These are phyloP conservation scores for Kalanchoe fedtschenkoi DNA, from an alignment of 164 flowering plant genomes.

Conservation along the genomic window DNA sequence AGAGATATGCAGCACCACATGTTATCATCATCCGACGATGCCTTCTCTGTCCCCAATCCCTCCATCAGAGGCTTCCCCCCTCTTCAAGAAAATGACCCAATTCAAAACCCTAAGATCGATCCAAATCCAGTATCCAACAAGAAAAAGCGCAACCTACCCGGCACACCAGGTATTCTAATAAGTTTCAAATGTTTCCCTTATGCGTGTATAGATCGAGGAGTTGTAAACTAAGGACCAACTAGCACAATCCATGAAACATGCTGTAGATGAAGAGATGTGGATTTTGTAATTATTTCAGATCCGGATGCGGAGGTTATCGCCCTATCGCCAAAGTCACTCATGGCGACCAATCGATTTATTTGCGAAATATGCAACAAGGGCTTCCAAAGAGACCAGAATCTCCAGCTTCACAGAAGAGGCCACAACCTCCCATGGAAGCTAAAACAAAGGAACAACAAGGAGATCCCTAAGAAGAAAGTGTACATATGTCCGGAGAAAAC, in stretches of 20 bases:
- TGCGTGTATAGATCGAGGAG: too few species aligned
- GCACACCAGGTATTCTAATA: slow-evolving; percentile 40
- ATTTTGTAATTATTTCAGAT: slow-evolving; percentile 21
- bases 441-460: slow-evolving; percentile 32
- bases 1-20: slow-evolving; percentile 3
- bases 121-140: slow-evolving; percentile 19
- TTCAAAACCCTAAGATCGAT: slow-evolving; percentile 26
- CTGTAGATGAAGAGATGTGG: not conserved
- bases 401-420: slow-evolving; percentile 52
- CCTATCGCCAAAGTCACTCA: slow-evolving; percentile 46
- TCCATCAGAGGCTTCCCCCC: slow-evolving; percentile 5
- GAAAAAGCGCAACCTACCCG: slow-evolving; percentile 50
- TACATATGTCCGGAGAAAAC: slow-evolving; percentile 52
- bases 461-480: slow-evolving; percentile 34
- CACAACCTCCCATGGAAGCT: slow-evolving; percentile 67
- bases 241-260: not conserved
- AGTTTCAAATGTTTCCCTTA: not conserved
- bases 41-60: slow-evolving; percentile 1
- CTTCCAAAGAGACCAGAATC: slow-evolving; percentile 54
- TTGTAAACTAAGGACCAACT: too few species aligned
- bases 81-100: slow-evolving; percentile 17
- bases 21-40: not conserved
- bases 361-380: slow-evolving; percentile 62
- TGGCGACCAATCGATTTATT: slow-evolving; percentile 55
- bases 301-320: slow-evolving; percentile 68